phyloP scores from a whole-genome alignment of 2,329 filamentous ascomycete genomes.

The Phaeosphaeriaceae sp. region DNA sequence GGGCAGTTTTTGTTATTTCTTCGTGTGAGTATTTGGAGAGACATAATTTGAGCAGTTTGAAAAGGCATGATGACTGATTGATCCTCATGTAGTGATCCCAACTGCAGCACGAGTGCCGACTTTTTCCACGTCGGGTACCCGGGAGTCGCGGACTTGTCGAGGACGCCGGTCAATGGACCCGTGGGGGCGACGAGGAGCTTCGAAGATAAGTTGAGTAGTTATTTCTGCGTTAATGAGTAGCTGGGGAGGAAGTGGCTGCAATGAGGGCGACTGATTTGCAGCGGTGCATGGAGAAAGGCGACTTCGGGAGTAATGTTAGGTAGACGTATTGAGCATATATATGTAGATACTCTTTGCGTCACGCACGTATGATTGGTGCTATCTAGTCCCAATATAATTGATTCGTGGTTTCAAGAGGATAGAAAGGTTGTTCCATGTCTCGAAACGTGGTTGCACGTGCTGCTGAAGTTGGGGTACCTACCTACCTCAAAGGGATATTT shows the following conservation, averaged over 20 bases:
- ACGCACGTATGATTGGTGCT: too few relatives aligned
- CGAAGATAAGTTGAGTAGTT: constrained; percentile 23
- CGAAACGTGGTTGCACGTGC: neutral
- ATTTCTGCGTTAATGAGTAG: constrained; percentile 14
- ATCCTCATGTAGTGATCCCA: constrained; percentile 10
- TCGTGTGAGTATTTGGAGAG: constrained; percentile 15
- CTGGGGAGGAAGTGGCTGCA: neutral
- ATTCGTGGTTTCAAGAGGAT: too few relatives aligned
- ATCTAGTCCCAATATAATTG: too few relatives aligned
- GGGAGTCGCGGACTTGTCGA: constrained; percentile 14
- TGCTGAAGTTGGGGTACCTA: neutral
- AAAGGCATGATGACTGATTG: neutral
- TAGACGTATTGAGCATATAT: too few relatives aligned
- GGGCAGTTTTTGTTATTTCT: constrained; percentile 27
- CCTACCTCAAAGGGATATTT: neutral
- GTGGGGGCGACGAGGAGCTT: constrained; percentile 18
- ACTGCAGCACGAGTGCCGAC: constrained; percentile 15
- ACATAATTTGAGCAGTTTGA: too few relatives aligned
- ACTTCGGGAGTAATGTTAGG: too few relatives aligned
- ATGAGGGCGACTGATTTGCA: too few relatives aligned
- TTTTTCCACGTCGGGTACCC: constrained; percentile 24
- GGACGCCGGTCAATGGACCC: constrained; percentile 19
- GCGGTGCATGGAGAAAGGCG: too few relatives aligned
- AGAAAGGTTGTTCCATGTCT: neutral
- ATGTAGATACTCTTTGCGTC: too few relatives aligned